Evolutionary conservation across 352 stramenopile genomes (phyloP).

Genomic region (Pythium phragmitis): DNA sequence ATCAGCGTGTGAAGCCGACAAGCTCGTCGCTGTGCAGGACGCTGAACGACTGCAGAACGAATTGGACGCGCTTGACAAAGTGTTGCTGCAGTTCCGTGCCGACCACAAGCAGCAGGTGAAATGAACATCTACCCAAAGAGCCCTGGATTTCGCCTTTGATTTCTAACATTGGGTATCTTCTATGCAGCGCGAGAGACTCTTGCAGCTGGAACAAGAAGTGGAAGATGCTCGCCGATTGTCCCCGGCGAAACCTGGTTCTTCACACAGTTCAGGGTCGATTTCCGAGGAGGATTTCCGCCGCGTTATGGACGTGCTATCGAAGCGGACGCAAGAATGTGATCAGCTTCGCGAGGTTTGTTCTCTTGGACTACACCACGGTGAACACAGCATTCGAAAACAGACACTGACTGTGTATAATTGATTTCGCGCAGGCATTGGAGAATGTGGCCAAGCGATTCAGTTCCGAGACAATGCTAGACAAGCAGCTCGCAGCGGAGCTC

Average conservation of each 20-base stretch:
- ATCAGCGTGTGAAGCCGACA: conserved; percentile 55
- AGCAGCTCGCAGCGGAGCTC: conserved; percentile 66
- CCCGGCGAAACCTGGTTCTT: conserved; percentile 12
- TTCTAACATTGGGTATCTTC: background rate
- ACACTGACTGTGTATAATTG: too few species aligned
- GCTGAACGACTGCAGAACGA: conserved; percentile 50
- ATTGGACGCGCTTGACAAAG: conserved; percentile 53
- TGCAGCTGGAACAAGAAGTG: conserved; percentile 46
- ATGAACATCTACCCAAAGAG: too few species aligned
- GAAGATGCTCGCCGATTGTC: conserved; percentile 17
- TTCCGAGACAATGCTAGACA: conserved; percentile 60
- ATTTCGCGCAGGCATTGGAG: conserved; percentile 46
- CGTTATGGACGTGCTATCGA: conserved; percentile 50
- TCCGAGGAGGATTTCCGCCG: conserved; percentile 47
- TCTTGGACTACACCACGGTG: background rate
- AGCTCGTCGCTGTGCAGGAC: conserved; percentile 57
- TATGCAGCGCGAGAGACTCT: conserved; percentile 41
- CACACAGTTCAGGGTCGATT: background rate
- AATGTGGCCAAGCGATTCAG: conserved; percentile 54
- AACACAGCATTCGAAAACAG: too few species aligned
- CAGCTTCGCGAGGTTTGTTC: conserved; percentile 57
- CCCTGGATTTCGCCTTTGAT: background rate
- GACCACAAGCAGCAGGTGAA: conserved; percentile 52
- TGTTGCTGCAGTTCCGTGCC: conserved; percentile 65
- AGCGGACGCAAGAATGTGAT: conserved; percentile 68